Evolutionary conservation across 108 stramenopile genomes (phyloP).

Genomic region (Skeletonema costatum): DNA sequence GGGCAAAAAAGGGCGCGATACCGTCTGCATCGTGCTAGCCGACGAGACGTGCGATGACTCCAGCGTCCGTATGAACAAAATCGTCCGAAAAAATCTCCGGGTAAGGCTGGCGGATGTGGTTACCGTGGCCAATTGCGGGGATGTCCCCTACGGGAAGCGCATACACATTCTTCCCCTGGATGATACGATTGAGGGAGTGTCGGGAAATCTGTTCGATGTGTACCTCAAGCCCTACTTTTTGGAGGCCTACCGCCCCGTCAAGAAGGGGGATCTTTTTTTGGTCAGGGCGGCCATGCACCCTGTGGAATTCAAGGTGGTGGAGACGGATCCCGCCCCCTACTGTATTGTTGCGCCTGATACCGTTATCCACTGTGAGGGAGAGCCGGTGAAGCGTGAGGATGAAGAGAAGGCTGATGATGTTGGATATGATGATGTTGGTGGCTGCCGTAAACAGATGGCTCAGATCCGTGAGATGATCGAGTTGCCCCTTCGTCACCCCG

Average conservation of each 20-base stretch:
- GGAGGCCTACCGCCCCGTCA: conserved; percentile 99
- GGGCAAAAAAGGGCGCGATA: conserved; percentile 98
- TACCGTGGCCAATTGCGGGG: conserved; percentile 92
- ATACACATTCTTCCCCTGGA: conserved; percentile 98
- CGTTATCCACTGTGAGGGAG: conserved; percentile 99
- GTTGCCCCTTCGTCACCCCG: conserved; percentile 98
- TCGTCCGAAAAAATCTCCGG: conserved; percentile 98
- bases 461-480: conserved; percentile 99
- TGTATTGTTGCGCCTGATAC: conserved; percentile 99
- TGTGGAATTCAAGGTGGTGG: conserved; percentile 99
- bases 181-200: conserved; percentile 99
- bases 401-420: conserved; percentile 98
- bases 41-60: conserved; percentile 97
- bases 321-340: conserved; percentile 96
- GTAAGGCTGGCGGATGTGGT: conserved; percentile 97
- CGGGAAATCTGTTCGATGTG: conserved; percentile 99
- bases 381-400: conserved; percentile 98
- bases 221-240: conserved; percentile 99
- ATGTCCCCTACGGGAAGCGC: conserved; percentile 98
- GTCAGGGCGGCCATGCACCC: conserved; percentile 99
- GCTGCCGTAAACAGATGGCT: conserved; percentile 97
- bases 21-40: conserved; percentile 98
- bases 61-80: conserved; percentile 99
- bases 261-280: conserved; percentile 98
- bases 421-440: conserved; percentile 99